phyloP scores from a whole-genome alignment of 768 basidiomycete genomes.

The Podaxis pistillaris region DNA sequence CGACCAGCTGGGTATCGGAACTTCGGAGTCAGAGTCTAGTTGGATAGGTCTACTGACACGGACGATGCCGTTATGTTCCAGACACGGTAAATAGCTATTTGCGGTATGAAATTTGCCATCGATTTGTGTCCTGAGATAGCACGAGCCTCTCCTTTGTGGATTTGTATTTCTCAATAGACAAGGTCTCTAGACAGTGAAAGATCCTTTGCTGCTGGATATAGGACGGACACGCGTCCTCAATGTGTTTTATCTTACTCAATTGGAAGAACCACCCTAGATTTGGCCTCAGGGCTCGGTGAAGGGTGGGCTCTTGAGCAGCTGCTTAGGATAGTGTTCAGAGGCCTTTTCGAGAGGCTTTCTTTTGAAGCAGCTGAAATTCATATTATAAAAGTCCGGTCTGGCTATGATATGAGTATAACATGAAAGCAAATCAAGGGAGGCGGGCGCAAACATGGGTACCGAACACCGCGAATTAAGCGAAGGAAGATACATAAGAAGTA shows the following conservation, averaged over 20 bases:
- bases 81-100: conserved; percentile 2
- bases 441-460: background rate
- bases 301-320: background rate
- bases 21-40: background rate
- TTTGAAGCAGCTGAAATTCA: background rate
- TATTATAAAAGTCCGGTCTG: background rate
- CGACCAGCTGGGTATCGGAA: background rate
- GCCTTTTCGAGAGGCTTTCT: background rate
- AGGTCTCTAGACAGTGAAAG: background rate
- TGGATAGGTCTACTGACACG: background rate
- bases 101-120: background rate
- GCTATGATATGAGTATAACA: background rate
- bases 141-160: background rate
- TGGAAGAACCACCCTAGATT: conserved; percentile 3
- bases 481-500: background rate
- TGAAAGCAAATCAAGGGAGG: background rate
- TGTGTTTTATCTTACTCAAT: conserved; percentile 10
- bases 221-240: conserved; percentile 6
- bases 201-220: background rate
- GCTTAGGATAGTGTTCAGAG: background rate
- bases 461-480: background rate
- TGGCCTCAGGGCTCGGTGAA: background rate
- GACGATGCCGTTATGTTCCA: conserved; percentile 3
- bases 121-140: background rate
- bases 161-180: background rate